phyloP scores from a whole-genome alignment of 2,329 filamentous ascomycete species.

The Hymenoscyphus salicellus region DNA sequence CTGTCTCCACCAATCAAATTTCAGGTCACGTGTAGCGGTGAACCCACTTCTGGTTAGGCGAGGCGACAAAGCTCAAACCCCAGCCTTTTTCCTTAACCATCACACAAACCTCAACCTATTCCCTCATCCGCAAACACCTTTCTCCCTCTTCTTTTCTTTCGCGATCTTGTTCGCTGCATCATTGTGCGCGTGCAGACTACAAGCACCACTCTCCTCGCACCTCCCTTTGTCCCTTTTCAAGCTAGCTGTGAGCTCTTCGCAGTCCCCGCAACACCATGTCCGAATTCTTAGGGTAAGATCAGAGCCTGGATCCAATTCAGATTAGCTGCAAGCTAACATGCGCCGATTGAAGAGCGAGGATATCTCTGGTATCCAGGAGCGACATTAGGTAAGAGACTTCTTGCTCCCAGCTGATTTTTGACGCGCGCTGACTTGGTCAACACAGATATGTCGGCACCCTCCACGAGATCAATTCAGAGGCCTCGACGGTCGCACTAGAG shows the following conservation, averaged over 20 bases:
- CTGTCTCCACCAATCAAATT: too few species aligned
- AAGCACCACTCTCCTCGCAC: neutral
- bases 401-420: neutral
- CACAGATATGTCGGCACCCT: constrained; percentile 88
- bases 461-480: constrained; percentile 96
- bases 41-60: constrained; percentile 4
- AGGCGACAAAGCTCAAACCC: constrained; percentile 11
- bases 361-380: constrained; percentile 95
- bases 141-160: constrained; percentile 13
- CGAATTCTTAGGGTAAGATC: constrained; percentile 58
- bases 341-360: constrained; percentile 65
- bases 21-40: constrained; percentile 2
- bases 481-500: constrained; percentile 93
- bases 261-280: constrained; percentile 45
- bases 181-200: constrained; percentile 8
- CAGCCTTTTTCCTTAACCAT: constrained; percentile 26
- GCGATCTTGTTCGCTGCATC: constrained; percentile 6
- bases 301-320: constrained; percentile 7
- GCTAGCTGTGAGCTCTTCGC: constrained; percentile 35
- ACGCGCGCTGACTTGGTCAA: constrained; percentile 25
- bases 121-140: constrained; percentile 10
- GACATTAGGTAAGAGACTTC: constrained; percentile 76
- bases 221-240: constrained; percentile 10
- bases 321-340: constrained; percentile 25
- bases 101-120: constrained; percentile 18